These are phyloP conservation scores for Auriscalpium orientale DNA, from an alignment of 768 basidiomycete genomes.

Conservation along the genomic window DNA sequence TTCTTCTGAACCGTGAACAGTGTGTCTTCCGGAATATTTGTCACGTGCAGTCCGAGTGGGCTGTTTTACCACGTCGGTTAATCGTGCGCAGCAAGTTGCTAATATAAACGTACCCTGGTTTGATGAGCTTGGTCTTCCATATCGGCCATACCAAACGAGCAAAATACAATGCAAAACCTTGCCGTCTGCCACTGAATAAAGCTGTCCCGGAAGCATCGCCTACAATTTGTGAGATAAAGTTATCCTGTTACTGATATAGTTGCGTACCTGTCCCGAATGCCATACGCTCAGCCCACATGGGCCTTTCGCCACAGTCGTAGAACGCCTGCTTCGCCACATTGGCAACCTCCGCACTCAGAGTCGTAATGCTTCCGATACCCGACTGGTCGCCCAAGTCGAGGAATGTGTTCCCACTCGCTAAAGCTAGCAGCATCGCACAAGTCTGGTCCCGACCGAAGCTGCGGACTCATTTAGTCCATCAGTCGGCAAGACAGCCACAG, in stretches of 20 bases:
- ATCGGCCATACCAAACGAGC: conserved; percentile 78
- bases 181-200: conserved; percentile 80
- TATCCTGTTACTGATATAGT: conserved; percentile 10
- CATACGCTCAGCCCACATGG: conserved; percentile 72
- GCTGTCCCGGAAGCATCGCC: conserved; percentile 48
- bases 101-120: conserved; percentile 38
- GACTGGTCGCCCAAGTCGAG: conserved; percentile 50
- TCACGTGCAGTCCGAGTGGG: conserved; percentile 39
- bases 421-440: conserved; percentile 83
- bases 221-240: neutral
- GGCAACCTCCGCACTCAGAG: conserved; percentile 53
- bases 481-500: neutral
- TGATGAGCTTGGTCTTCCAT: conserved; percentile 80
- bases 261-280: conserved; percentile 64
- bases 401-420: conserved; percentile 81
- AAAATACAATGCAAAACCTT: conserved; percentile 84
- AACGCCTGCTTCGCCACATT: conserved; percentile 77
- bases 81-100: neutral
- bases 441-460: conserved; percentile 92
- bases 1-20: conserved; percentile 76
- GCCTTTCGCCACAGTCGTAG: conserved; percentile 79
- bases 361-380: conserved; percentile 37
- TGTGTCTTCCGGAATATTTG: conserved; percentile 53
- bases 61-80: conserved; percentile 19
- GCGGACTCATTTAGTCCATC: conserved; percentile 7